Percentiles rank a stretch among this genome's conserved stretches.
Conservation (phyloP, 148 eudicot species). For the Amaranthus cruentus region DNA sequence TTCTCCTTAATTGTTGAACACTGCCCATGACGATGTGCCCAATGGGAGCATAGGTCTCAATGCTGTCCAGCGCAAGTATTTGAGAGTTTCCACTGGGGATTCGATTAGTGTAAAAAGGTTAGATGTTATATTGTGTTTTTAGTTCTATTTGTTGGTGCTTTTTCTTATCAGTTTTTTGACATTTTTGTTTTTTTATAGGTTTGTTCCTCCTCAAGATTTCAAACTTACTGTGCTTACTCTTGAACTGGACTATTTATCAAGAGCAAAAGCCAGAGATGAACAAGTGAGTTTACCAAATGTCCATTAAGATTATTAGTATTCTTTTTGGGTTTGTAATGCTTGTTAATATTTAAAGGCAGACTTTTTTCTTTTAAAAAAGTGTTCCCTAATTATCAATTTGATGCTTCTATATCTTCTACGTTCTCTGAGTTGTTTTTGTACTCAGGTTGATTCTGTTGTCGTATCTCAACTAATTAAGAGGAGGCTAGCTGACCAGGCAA, state of each 20-base stretch:
- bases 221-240: slow-evolving; percentile 73
- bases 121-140: slow-evolving; percentile 5
- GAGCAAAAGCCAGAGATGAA: slow-evolving; percentile 60
- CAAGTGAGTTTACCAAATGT: slow-evolving; percentile 35
- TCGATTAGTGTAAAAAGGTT: slow-evolving; percentile 53
- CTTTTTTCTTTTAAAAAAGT: neutral
- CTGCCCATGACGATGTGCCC: slow-evolving; percentile 54
- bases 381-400: neutral
- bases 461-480: slow-evolving; percentile 59
- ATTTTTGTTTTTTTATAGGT: slow-evolving; percentile 30
- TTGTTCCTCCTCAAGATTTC: slow-evolving; percentile 69
- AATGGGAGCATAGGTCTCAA: slow-evolving; percentile 65
- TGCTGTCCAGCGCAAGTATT: slow-evolving; percentile 54
- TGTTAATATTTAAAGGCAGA: neutral
- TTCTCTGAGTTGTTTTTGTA: slow-evolving; percentile 22
- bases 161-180: neutral
- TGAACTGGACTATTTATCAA: slow-evolving; percentile 84
- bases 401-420: neutral
- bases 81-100: slow-evolving; percentile 36
- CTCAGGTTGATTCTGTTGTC: slow-evolving; percentile 77
- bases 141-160: neutral
- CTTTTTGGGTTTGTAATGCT: neutral
- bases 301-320: neutral
- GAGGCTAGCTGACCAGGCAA: slow-evolving; percentile 74
- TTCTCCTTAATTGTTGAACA: slow-evolving; percentile 39